phyloP scores from a whole-genome alignment of 176 grass and related monocot genomes.

The Lolium rigidum region DNA sequence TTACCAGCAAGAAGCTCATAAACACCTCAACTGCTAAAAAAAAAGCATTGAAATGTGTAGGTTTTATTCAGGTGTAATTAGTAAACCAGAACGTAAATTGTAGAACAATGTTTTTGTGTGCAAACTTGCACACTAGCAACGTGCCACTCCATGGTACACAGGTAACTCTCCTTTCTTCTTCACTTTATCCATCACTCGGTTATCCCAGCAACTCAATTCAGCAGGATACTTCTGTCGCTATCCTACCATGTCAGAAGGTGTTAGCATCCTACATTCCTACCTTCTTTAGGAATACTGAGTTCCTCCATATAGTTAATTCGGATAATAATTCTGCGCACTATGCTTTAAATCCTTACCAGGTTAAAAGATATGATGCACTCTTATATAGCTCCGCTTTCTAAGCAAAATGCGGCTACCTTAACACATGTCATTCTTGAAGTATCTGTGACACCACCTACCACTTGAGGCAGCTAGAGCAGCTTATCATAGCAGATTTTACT shows the following conservation, averaged over 20 bases:
- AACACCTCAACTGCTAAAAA: neutral
- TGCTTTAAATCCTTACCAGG: neutral
- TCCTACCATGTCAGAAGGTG: neutral
- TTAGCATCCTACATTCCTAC: neutral
- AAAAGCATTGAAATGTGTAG: neutral
- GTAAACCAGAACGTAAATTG: neutral
- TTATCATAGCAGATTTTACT: neutral
- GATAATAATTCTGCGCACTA: neutral
- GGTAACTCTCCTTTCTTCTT: neutral
- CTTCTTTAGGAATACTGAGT: neutral
- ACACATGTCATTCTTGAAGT: neutral
- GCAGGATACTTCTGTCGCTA: neutral
- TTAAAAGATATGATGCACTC: neutral
- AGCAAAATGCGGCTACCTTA: neutral
- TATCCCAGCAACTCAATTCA: neutral
- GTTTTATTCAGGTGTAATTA: conserved; percentile 13
- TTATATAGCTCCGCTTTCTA: neutral
- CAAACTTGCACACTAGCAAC: neutral
- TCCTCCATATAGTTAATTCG: neutral
- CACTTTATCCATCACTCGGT: neutral
- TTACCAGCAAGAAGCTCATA: neutral
- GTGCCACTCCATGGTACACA: neutral
- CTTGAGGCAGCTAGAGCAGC: neutral
- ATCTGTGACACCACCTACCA: neutral
- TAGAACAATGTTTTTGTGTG: neutral